Conservation (phyloP, 2,329 filamentous ascomycete genomes). For the Fusarium abutilonis region DNA sequence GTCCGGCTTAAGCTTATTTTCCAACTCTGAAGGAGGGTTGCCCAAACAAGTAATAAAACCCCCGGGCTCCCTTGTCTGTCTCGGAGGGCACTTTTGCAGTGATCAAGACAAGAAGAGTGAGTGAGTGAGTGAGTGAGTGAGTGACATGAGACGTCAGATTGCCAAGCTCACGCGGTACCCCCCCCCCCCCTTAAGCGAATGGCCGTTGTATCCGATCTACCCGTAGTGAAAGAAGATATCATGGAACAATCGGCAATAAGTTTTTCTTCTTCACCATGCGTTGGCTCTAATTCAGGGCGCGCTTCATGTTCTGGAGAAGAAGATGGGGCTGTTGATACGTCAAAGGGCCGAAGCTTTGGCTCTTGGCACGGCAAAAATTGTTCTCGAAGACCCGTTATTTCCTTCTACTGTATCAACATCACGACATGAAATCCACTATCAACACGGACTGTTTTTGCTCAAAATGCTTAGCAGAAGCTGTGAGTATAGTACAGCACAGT, state of each 20-base stretch:
- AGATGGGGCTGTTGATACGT: background rate
- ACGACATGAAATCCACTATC: constrained; percentile 7
- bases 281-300: too few relatives aligned
- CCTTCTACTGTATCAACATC: constrained; percentile 5
- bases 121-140: too few relatives aligned
- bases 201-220: constrained; percentile 41
- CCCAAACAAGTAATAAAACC: constrained; percentile 19
- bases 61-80: constrained; percentile 5
- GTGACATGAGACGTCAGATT: constrained; percentile 18
- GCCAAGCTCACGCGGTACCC: constrained; percentile 39
- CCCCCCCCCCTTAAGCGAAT: too few relatives aligned
- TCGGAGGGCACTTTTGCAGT: constrained; percentile 27
- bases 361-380: constrained; percentile 38
- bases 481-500: background rate
- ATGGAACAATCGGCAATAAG: background rate
- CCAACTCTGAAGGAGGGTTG: constrained; percentile 22
- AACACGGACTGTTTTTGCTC: too few relatives aligned
- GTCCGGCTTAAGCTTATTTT: constrained; percentile 46
- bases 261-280: too few relatives aligned
- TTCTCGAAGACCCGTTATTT: constrained; percentile 38
- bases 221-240: background rate
- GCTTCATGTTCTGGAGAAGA: constrained; percentile 6
- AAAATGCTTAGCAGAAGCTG: too few relatives aligned
- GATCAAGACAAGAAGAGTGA: background rate
- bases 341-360: constrained; percentile 34